Evolutionary conservation across 1,284 basidiomycete species (phyloP).

Genomic region (Trichosporon sp.): DNA sequence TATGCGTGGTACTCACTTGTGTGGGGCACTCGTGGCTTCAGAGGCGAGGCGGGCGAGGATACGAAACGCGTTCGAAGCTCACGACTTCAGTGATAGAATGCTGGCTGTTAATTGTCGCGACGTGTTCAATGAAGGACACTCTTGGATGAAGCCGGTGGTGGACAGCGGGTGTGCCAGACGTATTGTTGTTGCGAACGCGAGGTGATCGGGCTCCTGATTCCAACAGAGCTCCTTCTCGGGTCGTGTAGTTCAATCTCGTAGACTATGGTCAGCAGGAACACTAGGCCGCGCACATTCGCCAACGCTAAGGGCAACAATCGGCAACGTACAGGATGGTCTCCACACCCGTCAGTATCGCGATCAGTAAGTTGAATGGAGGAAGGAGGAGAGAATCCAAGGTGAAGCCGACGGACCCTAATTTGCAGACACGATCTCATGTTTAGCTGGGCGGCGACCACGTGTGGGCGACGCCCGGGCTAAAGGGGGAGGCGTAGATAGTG

Average conservation of each 20-base stretch:
- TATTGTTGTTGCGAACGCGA: background rate
- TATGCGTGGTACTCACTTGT: background rate
- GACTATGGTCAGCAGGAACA: background rate
- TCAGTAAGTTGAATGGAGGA: background rate
- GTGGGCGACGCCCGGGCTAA: background rate
- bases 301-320: background rate
- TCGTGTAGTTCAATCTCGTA: background rate
- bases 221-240: background rate
- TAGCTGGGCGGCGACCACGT: background rate
- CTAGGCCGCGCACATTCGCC: background rate
- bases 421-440: background rate
- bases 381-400: slow-evolving; percentile 5
- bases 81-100: background rate
- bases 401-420: background rate
- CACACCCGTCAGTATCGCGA: background rate
- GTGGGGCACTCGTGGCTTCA: background rate
- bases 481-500: background rate
- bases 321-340: background rate
- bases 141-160: background rate
- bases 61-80: background rate
- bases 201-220: background rate
- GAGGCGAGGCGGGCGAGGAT: background rate
- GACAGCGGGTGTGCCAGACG: background rate
- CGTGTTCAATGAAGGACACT: background rate
- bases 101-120: background rate